Conservation (phyloP, 306 rosid species). For the Mimosa pudica region DNA sequence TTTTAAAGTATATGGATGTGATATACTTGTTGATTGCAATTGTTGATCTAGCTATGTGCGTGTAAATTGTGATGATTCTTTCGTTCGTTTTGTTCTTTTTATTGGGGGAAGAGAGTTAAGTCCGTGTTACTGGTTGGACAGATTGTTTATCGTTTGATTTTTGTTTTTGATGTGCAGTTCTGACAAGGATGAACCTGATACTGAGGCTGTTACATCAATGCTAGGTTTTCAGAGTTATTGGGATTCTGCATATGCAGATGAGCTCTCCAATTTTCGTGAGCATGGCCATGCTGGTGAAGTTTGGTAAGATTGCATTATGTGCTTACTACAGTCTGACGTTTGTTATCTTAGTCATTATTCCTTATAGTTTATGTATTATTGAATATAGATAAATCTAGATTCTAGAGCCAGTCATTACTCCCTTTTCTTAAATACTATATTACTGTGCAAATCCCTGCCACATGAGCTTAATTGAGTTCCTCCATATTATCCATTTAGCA, state of each 20-base stretch:
- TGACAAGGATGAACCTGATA: slow-evolving; percentile 97
- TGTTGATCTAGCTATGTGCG: background rate
- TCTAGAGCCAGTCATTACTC: background rate
- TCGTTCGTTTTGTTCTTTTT: background rate
- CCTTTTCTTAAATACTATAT: slow-evolving; percentile 7
- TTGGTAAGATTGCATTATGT: slow-evolving; percentile 54
- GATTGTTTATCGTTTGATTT: slow-evolving; percentile 15
- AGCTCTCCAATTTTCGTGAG: slow-evolving; percentile 80
- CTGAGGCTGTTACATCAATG: slow-evolving; percentile 80
- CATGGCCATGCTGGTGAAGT: slow-evolving; percentile 97
- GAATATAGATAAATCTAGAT: background rate
- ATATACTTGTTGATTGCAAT: background rate
- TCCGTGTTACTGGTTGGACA: slow-evolving; percentile 9
- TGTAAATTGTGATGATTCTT: slow-evolving; percentile 5
- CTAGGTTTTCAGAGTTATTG: slow-evolving; percentile 95
- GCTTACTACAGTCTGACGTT: slow-evolving; percentile 6
- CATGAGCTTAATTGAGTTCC: background rate
- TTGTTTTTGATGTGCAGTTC: slow-evolving; percentile 60
- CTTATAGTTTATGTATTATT: slow-evolving; percentile 9
- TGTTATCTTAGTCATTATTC: slow-evolving; percentile 11
- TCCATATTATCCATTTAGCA: slow-evolving; percentile 19
- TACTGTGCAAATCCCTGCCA: slow-evolving; percentile 1
- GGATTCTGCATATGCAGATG: slow-evolving; percentile 89
- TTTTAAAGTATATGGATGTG: background rate
- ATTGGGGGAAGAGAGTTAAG: slow-evolving; percentile 1